Base-by-base conservation (phyloP, 768 basidiomycete species). In the Leccinellum rugosiceps region DNA sequence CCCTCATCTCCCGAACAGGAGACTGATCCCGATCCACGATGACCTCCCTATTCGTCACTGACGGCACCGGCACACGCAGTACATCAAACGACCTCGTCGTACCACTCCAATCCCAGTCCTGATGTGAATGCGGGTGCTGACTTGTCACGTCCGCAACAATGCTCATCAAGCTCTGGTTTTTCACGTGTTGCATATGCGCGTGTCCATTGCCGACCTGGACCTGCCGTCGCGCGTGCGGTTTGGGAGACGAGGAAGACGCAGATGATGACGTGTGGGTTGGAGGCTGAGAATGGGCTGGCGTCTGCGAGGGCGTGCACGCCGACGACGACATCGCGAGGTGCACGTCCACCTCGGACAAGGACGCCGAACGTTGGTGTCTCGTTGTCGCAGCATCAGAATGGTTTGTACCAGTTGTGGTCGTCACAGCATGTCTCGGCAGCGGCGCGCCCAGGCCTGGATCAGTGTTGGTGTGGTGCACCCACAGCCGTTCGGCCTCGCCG, bases 81-180 rank as follows among this genome's bases (percentile, higher is more conserved):
- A 72, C 30, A 44, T 72, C 71, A 55, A 72, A 31, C 9, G 69
- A 71, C 38, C 43, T 49, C 10, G 55, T 8, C 52, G 31, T 30
- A 5, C 44, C 63, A 56, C 31, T 3, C 10, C 2, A 11, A 31
- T 31, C 31, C 31, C 9, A 31, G 10, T 23, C 65, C 53, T 55
- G 75, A 41, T 5, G 9, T n/a, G n/a, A 41, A n/a, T 19, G 10
- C 38, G 38, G 38, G 52, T 78, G 78, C 55, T 71, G 63, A 47
- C 72, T 72, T 25, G 84, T 69, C 46, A 88, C 82, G 55, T 76
- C 80, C 63, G 88, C 86, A 9, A 90, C 83, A 60, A 90, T 83
- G 63, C 81, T 83, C 85, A 89, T 84, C 66, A 88, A 70, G 44
- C 80, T 86, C 41, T 64, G 63, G 19, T 58, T 66, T 9, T 52